A percentile compares a stretch with the other conserved stretches of the same genome.
Evolutionary conservation across 495 filamentous ascomycete genomes (phyloP).

Genomic region (Xylaria telfairii): DNA sequence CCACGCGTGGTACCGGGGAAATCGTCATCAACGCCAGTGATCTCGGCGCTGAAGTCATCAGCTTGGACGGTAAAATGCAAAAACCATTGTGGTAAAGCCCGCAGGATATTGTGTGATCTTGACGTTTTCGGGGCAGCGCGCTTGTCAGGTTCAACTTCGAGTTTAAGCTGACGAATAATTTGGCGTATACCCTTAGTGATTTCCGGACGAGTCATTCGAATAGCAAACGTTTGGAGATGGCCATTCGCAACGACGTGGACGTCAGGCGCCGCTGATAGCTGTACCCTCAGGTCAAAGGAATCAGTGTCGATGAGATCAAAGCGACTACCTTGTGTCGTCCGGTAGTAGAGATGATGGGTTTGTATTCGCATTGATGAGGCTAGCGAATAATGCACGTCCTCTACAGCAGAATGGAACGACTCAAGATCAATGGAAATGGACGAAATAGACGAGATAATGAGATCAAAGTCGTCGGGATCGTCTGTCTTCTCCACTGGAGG

Average conservation of each 20-base stretch:
- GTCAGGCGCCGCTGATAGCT: constrained; percentile 84
- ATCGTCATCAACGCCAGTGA: constrained; percentile 83
- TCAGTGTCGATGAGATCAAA: constrained; percentile 88
- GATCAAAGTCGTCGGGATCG: constrained; percentile 81
- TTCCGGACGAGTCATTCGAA: constrained; percentile 88
- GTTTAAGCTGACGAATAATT: constrained; percentile 80
- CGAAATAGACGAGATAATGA: constrained; percentile 92
- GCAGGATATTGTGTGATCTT: constrained; percentile 69
- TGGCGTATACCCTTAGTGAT: constrained; percentile 91
- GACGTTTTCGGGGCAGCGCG: constrained; percentile 53
- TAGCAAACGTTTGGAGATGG: constrained; percentile 81
- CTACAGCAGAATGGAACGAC: constrained; percentile 87
- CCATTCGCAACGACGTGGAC: constrained; percentile 81
- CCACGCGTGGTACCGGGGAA: constrained; percentile 82
- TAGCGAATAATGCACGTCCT: constrained; percentile 84
- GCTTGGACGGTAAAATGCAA: constrained; percentile 83
- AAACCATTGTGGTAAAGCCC: constrained; percentile 83
- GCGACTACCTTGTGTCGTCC: constrained; percentile 77
- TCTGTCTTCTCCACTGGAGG: constrained; percentile 68
- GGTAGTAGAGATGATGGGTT: constrained; percentile 94
- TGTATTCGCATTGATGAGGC: constrained; percentile 80
- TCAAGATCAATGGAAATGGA: constrained; percentile 91
- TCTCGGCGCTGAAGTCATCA: constrained; percentile 85
- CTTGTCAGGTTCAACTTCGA: constrained; percentile 67
- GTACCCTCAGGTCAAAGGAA: constrained; percentile 80